Conservation (phyloP, 169 alveolate species). For the Cardiosporidium cionae region DNA sequence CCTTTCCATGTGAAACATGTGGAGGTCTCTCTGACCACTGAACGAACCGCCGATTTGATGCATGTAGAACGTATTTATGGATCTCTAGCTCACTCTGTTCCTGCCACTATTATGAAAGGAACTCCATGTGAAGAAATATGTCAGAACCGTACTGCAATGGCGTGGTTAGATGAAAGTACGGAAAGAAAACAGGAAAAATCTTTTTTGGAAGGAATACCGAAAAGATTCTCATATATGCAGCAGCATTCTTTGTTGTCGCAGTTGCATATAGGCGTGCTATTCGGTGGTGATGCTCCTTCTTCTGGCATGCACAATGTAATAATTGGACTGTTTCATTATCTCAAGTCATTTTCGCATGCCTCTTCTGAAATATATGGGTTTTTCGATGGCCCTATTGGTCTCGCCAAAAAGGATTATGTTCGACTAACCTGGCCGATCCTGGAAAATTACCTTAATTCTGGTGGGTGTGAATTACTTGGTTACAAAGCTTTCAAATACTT, state of each 20-base stretch:
- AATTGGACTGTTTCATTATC: conserved; percentile 61
- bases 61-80: not conserved
- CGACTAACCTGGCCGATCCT: conserved; percentile 56
- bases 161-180: not conserved
- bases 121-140: not conserved
- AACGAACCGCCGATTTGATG: not conserved
- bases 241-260: too few relatives aligned
- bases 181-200: not conserved
- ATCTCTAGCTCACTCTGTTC: not conserved
- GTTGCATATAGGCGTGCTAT: conserved; percentile 51
- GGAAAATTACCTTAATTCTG: conserved; percentile 54
- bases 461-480: conserved; percentile 72
- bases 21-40: not conserved
- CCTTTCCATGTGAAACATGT: not conserved
- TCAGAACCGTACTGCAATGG: not conserved
- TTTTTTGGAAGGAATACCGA: not conserved
- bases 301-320: conserved; percentile 78
- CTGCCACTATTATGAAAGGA: not conserved
- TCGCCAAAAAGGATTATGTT: conserved; percentile 51
- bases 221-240: too few relatives aligned
- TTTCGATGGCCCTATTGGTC: conserved; percentile 66
- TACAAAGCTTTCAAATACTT: conserved; percentile 18
- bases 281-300: conserved; percentile 75
- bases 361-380: conserved; percentile 60
- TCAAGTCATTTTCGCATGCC: conserved; percentile 40